Percentiles rank a stretch among this genome's conserved stretches.
Evolutionary conservation across 768 basidiomycete species (phyloP).

Genomic region (Boletus edulis): DNA sequence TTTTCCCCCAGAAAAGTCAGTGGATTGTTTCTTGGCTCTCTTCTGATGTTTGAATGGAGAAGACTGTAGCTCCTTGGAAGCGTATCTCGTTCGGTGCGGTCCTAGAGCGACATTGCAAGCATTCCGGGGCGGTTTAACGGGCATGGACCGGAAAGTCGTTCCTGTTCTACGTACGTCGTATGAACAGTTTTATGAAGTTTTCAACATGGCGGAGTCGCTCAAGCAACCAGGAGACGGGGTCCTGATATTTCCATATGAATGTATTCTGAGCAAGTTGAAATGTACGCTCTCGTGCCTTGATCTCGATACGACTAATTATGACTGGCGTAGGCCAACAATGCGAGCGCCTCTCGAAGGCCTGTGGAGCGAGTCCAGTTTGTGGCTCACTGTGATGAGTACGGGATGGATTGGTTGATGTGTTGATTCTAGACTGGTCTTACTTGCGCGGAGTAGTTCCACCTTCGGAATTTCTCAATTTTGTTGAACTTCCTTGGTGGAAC

Average conservation of each 20-base stretch:
- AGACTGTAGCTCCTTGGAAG: conserved; percentile 2
- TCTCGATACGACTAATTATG: neutral
- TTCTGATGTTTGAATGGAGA: neutral
- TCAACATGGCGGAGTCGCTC: neutral
- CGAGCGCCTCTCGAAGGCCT: neutral
- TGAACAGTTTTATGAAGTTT: conserved; percentile 7
- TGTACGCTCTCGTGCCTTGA: conserved; percentile 4
- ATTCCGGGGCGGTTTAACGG: conserved; percentile 6
- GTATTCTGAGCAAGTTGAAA: neutral
- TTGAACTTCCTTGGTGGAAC: conserved; percentile 17
- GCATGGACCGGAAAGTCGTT: conserved; percentile 9
- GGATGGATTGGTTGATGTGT: neutral
- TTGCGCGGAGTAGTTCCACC: conserved; percentile 13
- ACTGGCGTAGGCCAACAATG: neutral
- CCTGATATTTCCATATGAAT: neutral
- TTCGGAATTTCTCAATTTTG: conserved; percentile 7
- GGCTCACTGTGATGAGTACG: neutral
- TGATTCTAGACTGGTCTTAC: conserved; percentile 13
- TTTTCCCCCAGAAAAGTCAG: conserved; percentile 10
- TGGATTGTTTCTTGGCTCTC: neutral
- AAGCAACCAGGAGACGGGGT: neutral
- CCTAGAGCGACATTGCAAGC: conserved; percentile 6
- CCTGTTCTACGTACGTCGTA: conserved; percentile 2
- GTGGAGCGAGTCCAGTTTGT: conserved; percentile 16
- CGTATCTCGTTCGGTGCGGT: conserved; percentile 15